Conservation (phyloP, 495 filamentous ascomycete species). For the Trypethelium eluteriae region DNA sequence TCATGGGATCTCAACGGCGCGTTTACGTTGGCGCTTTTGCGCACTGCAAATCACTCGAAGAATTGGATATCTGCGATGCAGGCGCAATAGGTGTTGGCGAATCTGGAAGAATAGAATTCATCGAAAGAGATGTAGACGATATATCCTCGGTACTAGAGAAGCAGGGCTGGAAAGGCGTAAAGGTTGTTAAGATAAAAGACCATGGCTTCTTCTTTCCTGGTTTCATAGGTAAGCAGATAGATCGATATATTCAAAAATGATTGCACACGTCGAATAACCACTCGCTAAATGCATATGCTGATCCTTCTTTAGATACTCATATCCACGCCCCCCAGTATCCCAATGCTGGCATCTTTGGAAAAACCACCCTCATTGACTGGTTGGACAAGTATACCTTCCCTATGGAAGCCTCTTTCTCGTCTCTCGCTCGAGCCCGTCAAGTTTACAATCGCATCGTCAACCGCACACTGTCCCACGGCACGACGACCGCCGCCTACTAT, state of each 20-base stretch:
- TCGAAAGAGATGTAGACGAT: slow-evolving; percentile 38
- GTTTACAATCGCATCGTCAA: slow-evolving; percentile 69
- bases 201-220: slow-evolving; percentile 82
- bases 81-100: slow-evolving; percentile 60
- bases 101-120: slow-evolving; percentile 56
- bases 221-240: slow-evolving; percentile 62
- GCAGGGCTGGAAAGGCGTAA: slow-evolving; percentile 41
- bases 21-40: slow-evolving; percentile 49
- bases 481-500: slow-evolving; percentile 86
- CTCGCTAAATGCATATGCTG: slow-evolving; percentile 5
- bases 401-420: slow-evolving; percentile 63
- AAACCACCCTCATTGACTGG: slow-evolving; percentile 83
- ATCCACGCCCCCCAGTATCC: slow-evolving; percentile 92
- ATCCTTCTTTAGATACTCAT: slow-evolving; percentile 59
- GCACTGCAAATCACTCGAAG: slow-evolving; percentile 46
- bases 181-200: slow-evolving; percentile 30
- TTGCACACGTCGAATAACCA: neutral
- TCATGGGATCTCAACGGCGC: neutral
- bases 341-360: slow-evolving; percentile 85
- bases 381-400: slow-evolving; percentile 93
- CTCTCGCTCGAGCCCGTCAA: slow-evolving; percentile 42
- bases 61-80: slow-evolving; percentile 51
- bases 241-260: neutral
- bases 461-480: slow-evolving; percentile 78
- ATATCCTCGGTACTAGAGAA: slow-evolving; percentile 39